Percentiles rank a stretch among this genome's conserved stretches.
phyloP scores from a whole-genome alignment of 805 yeast species.

The Spathaspora arborariae region DNA sequence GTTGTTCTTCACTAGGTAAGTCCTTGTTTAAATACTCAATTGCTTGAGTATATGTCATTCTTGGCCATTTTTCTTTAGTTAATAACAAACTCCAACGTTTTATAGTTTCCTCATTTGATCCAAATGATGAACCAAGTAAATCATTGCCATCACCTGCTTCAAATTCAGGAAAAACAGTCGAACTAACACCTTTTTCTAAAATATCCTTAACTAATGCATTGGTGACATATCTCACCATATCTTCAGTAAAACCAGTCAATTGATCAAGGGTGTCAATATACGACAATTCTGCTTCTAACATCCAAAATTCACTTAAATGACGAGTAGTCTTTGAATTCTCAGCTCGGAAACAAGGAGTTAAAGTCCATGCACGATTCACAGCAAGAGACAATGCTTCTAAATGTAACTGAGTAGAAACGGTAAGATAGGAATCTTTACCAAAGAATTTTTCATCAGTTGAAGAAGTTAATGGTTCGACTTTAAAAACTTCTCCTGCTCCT shows the following conservation, averaged over 20 bases:
- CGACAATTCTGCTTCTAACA: conserved; percentile 89
- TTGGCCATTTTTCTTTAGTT: conserved; percentile 51
- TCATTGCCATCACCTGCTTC: conserved; percentile 18
- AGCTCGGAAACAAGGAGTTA: conserved; percentile 92
- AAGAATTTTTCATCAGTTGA: conserved; percentile 33
- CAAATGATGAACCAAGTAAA: conserved; percentile 31
- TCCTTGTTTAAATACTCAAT: conserved; percentile 42
- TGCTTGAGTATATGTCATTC: conserved; percentile 75
- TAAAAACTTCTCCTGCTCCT: conserved; percentile 93
- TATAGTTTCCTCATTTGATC: conserved; percentile 32
- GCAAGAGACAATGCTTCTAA: conserved; percentile 77
- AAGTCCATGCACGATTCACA: conserved; percentile 77
- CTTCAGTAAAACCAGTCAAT: conserved; percentile 63
- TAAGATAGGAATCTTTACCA: conserved; percentile 64
- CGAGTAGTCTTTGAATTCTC: conserved; percentile 88
- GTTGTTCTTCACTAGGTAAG: conserved; percentile 6
- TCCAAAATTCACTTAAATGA: conserved; percentile 94
- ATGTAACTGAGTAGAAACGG: conserved; percentile 92
- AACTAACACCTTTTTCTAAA: conserved; percentile 9
- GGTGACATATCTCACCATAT: conserved; percentile 56
- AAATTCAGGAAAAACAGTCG: not conserved
- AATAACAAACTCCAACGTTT: conserved; percentile 60
- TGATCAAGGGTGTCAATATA: conserved; percentile 56
- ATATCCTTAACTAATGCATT: conserved; percentile 10
- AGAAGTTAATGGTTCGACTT: conserved; percentile 36